These are phyloP conservation scores for Colletotrichum viniferum DNA, from an alignment of 2,329 filamentous ascomycete species.

Conservation along the genomic window DNA sequence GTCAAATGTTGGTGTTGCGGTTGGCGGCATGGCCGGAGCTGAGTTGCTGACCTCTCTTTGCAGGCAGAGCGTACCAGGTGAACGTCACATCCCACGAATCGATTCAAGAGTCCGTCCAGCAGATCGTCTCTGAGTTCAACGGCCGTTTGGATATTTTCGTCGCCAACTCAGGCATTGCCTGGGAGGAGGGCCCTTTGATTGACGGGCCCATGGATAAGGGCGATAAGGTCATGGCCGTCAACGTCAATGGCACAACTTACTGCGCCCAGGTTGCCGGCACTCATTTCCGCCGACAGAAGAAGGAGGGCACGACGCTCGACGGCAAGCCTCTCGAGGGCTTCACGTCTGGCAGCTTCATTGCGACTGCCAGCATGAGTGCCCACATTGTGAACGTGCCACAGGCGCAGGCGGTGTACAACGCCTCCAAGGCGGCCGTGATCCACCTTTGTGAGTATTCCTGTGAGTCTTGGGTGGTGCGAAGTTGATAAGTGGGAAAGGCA, in stretches of 20 bases:
- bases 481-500: slow-evolving; percentile 49
- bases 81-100: slow-evolving; percentile 60
- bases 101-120: slow-evolving; percentile 54
- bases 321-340: slow-evolving; percentile 67
- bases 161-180: slow-evolving; percentile 78
- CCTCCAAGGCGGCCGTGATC: slow-evolving; percentile 69
- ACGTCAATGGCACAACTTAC: slow-evolving; percentile 80
- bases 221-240: slow-evolving; percentile 70
- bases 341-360: slow-evolving; percentile 73
- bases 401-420: slow-evolving; percentile 75
- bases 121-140: slow-evolving; percentile 69
- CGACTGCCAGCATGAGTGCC: slow-evolving; percentile 79
- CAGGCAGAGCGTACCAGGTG: slow-evolving; percentile 66
- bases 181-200: slow-evolving; percentile 71
- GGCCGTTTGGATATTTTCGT: slow-evolving; percentile 79
- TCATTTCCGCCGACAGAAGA: slow-evolving; percentile 74
- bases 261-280: slow-evolving; percentile 72
- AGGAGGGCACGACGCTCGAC: slow-evolving; percentile 66
- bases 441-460: slow-evolving; percentile 52
- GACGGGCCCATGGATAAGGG: slow-evolving; percentile 69
- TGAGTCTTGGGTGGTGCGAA: too few relatives aligned
- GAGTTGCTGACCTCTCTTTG: not conserved
- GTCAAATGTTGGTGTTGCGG: slow-evolving; percentile 64
- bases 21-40: not conserved
- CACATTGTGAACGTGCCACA: slow-evolving; percentile 81